Conservation (phyloP, 345 rosid species). For the Isatis tinctoria region DNA sequence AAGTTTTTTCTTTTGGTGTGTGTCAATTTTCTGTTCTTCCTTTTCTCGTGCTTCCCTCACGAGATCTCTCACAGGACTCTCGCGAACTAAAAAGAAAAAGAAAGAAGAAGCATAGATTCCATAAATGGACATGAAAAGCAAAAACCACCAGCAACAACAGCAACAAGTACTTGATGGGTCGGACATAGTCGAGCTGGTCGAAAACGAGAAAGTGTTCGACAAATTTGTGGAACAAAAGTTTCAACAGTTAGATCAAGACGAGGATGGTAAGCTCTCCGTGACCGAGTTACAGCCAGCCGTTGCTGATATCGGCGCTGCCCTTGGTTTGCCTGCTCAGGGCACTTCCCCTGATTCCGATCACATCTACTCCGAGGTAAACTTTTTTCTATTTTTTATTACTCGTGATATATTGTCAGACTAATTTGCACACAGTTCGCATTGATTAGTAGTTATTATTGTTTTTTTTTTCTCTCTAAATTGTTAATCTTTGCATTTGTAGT, state of each 20-base stretch:
- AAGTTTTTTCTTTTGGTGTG: background rate
- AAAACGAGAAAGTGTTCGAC: slow-evolving; percentile 67
- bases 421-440: background rate
- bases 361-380: slow-evolving; percentile 70
- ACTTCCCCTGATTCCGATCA: slow-evolving; percentile 78
- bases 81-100: background rate
- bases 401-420: background rate
- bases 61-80: slow-evolving; percentile 32
- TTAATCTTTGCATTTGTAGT: background rate
- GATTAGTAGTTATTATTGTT: background rate
- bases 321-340: slow-evolving; percentile 85
- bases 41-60: slow-evolving; percentile 34
- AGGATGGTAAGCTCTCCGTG: slow-evolving; percentile 79
- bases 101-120: slow-evolving; percentile 17
- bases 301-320: slow-evolving; percentile 89
- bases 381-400: background rate
- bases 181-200: slow-evolving; percentile 86
- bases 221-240: slow-evolving; percentile 84
- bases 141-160: slow-evolving; percentile 33
- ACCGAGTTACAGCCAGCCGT: slow-evolving; percentile 89
- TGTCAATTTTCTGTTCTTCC: slow-evolving; percentile 11
- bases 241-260: slow-evolving; percentile 64
- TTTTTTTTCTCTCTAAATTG: too few relatives aligned
- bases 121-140: slow-evolving; percentile 39
- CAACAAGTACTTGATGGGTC: slow-evolving; percentile 78